Conservation (phyloP, 2,329 filamentous ascomycete genomes). For the Thelonectria rubi region DNA sequence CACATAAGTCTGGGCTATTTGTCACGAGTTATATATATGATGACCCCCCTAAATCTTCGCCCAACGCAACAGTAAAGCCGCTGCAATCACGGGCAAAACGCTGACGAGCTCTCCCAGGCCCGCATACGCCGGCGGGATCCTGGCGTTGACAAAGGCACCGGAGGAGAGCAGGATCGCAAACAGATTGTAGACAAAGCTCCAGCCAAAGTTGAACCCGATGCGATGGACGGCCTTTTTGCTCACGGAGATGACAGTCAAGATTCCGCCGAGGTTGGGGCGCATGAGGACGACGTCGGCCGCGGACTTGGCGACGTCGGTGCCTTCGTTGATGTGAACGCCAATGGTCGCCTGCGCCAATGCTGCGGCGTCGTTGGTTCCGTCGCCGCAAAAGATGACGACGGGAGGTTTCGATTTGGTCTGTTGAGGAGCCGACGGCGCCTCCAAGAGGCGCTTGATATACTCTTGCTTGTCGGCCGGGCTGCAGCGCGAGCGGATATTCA, state of each 20-base stretch:
- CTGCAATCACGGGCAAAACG: slow-evolving; percentile 71
- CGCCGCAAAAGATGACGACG: slow-evolving; percentile 74
- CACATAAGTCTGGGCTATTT: too few species aligned
- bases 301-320: slow-evolving; percentile 70
- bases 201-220: slow-evolving; percentile 74
- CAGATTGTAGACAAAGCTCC: slow-evolving; percentile 76
- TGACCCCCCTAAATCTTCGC: slow-evolving; percentile 33
- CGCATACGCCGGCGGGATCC: slow-evolving; percentile 68
- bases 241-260: slow-evolving; percentile 67
- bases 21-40: too few species aligned
- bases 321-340: slow-evolving; percentile 72
- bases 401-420: slow-evolving; percentile 32
- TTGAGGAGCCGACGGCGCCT: not conserved
- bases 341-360: slow-evolving; percentile 76
- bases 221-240: slow-evolving; percentile 55
- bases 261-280: slow-evolving; percentile 61
- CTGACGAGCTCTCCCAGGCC: slow-evolving; percentile 79
- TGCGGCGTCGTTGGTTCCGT: slow-evolving; percentile 81
- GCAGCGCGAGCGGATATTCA: slow-evolving; percentile 53
- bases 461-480: slow-evolving; percentile 57
- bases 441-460: slow-evolving; percentile 54
- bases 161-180: slow-evolving; percentile 73
- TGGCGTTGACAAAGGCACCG: slow-evolving; percentile 67
- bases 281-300: slow-evolving; percentile 77
- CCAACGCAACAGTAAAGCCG: slow-evolving; percentile 40